A percentile compares a stretch with the other conserved stretches of the same genome.
These are phyloP conservation scores for Drechslerella dactyloides DNA, from an alignment of 2,329 filamentous ascomycete species.

Conservation along the genomic window DNA sequence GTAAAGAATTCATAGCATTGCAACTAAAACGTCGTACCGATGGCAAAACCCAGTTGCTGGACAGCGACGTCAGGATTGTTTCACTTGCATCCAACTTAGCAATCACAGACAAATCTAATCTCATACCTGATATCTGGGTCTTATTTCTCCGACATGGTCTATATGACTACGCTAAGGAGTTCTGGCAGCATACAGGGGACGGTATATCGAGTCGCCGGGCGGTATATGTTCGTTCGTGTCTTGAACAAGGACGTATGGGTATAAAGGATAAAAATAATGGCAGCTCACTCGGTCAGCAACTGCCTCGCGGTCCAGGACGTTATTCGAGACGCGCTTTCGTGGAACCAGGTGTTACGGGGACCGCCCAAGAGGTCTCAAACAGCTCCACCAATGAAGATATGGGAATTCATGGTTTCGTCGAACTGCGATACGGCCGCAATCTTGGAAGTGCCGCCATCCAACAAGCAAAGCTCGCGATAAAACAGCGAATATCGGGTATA, in stretches of 20 bases:
- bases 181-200: conserved; percentile 96
- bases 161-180: conserved; percentile 81
- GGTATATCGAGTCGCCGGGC: conserved; percentile 88
- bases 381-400: conserved; percentile 58
- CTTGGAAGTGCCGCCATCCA: conserved; percentile 78
- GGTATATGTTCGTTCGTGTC: conserved; percentile 81
- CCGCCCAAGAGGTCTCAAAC: background rate
- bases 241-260: conserved; percentile 72
- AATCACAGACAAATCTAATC: conserved; percentile 60
- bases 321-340: conserved; percentile 51
- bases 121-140: conserved; percentile 52
- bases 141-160: conserved; percentile 73
- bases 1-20: conserved; percentile 71
- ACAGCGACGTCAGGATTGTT: conserved; percentile 5
- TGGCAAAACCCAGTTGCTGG: background rate
- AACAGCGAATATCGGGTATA: conserved; percentile 84
- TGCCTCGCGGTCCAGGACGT: conserved; percentile 53
- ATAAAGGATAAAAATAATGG: conserved; percentile 57
- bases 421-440: conserved; percentile 93
- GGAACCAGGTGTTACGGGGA: conserved; percentile 46
- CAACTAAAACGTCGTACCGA: background rate
- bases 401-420: conserved; percentile 77
- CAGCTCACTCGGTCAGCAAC: background rate
- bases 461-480: conserved; percentile 84
- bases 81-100: conserved; percentile 3